phyloP scores from a whole-genome alignment of 83 land plant genomes.

The Thuja plicata region DNA sequence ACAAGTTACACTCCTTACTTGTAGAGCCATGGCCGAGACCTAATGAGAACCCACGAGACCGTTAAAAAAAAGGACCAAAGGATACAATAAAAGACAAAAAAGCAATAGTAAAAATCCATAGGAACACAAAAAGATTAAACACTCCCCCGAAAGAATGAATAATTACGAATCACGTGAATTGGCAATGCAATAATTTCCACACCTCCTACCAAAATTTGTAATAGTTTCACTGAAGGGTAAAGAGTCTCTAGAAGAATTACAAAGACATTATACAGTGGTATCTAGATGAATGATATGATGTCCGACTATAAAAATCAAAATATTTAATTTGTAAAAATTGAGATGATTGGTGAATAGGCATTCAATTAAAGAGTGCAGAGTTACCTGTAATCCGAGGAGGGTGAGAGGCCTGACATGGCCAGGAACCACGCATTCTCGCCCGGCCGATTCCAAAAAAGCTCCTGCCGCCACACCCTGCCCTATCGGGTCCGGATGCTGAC shows the following conservation, averaged over 20 bases:
- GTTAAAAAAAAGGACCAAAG: neutral
- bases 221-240: too few relatives aligned
- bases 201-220: neutral
- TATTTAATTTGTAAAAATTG: too few relatives aligned
- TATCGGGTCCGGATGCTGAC: constrained; percentile 72
- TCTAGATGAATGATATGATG: too few relatives aligned
- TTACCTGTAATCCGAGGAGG: constrained; percentile 89
- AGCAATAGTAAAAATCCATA: neutral
- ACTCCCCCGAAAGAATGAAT: neutral
- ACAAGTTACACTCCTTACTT: neutral
- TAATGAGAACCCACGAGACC: neutral
- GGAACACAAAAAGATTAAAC: too few relatives aligned
- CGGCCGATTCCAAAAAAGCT: constrained; percentile 83
- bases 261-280: too few relatives aligned
- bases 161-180: too few relatives aligned
- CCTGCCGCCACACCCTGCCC: constrained; percentile 62
- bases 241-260: too few relatives aligned
- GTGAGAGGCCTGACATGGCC: constrained; percentile 69
- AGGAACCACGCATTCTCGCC: constrained; percentile 94
- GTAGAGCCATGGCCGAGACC: neutral
- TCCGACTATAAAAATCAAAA: too few relatives aligned
- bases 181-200: neutral
- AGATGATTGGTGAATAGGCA: too few relatives aligned
- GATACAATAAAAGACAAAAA: too few relatives aligned
- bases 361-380: neutral